These are phyloP conservation scores for Globisporangium mamillatum DNA, from an alignment of 352 stramenopile genomes.

Conservation along the genomic window DNA sequence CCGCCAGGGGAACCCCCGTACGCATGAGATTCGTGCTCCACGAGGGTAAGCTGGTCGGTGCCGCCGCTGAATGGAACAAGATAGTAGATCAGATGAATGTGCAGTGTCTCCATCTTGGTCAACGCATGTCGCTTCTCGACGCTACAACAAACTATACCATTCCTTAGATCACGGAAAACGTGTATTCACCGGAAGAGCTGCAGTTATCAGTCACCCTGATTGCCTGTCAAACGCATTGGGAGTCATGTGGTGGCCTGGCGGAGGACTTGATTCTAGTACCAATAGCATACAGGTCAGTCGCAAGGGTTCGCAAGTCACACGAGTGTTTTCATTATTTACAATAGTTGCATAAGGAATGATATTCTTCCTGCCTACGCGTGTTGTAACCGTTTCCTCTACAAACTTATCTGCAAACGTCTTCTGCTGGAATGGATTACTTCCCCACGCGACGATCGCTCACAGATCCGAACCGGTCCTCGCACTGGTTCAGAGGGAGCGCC, in stretches of 20 bases:
- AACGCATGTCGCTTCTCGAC: background rate
- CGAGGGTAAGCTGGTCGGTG: background rate
- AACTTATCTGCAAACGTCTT: background rate
- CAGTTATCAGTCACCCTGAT: too few species aligned
- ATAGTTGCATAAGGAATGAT: too few species aligned
- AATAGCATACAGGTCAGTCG: too few species aligned
- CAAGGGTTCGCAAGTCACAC: too few species aligned
- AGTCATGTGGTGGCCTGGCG: too few species aligned
- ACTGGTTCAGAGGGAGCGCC: background rate
- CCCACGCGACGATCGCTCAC: background rate
- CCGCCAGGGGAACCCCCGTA: background rate
- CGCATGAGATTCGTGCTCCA: conserved; percentile 1
- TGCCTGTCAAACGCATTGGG: too few species aligned
- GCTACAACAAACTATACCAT: background rate
- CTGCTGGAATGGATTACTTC: background rate
- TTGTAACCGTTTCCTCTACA: too few species aligned
- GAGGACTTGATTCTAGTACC: too few species aligned
- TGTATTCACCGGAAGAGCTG: background rate
- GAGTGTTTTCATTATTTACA: too few species aligned
- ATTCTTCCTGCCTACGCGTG: too few species aligned
- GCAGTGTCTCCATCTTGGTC: background rate
- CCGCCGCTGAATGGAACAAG: background rate
- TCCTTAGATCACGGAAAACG: background rate
- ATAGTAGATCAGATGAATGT: background rate
- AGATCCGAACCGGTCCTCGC: background rate